Base-by-base conservation (phyloP, 805 yeast species). In the Wickerhamiella sergipiensis region DNA sequence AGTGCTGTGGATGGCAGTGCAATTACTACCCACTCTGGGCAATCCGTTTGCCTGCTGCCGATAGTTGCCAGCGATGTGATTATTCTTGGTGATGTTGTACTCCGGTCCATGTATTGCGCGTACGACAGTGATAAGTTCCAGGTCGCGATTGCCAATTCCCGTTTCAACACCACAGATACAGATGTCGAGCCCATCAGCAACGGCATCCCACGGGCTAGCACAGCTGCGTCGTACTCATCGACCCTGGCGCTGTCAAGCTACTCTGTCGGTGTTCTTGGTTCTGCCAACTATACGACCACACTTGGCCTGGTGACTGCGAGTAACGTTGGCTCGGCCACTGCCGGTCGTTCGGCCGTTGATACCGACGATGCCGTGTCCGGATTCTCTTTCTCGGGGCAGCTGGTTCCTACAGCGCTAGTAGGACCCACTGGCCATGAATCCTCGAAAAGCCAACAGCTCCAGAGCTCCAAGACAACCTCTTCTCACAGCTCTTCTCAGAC, bases 101-200 rank as follows among this genome's bases (percentile, higher is more conserved):
- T 84, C 54, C 71, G 85, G 51, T 73, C 76, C 39, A 81, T 81
- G n/a, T 85, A 84, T 59, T 73, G 77, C 19, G 87, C 81, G n/a
- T 81, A 75, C 61, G 85, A 85, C 61, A 66, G 81, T 47, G 85
- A 80, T 31, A 74, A 74, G 56, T 65, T 64, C 48, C 71, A 76
- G 59, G 69, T 83, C 38, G 78, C 82, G 0, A 56, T 84, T 46
- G 87, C 82, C 12, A 77, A 74, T 50, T 71, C 77, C 31, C 59
- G 53, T 39, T 55, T 53, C 50, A 62, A 67, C 52, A 57, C 50
- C 6, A 56, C 61, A 29, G 58, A 54, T 40, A 15, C 61, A 22
- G 47, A 55, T 45, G 53, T 62, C 51, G 57, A 53, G 46, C 55
- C 50, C 24, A 55, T 57, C 42, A 48, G 46, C 15, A 40, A 47